Base-by-base conservation (phyloP, 2,329 filamentous ascomycete species). In the Fusarium nelsonii region DNA sequence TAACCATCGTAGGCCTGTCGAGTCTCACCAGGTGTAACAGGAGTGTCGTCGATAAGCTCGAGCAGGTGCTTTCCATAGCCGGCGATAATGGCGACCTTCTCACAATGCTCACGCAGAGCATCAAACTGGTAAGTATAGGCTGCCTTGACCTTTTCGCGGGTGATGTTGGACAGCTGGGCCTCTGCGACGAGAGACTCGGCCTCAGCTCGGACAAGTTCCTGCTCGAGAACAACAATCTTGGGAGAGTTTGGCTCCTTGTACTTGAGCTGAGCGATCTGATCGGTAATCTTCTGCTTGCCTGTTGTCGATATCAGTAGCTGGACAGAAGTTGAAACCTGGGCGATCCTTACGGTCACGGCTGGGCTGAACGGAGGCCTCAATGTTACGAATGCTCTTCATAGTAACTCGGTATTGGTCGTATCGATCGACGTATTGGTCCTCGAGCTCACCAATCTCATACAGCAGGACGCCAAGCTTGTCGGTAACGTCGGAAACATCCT, bases 221-320 rank as follows among this genome's bases (percentile, higher is more conserved):
- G 96, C 83, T 99, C 96, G 57, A 99, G 90, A 40, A 99, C 94
- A 60, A 97, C 94, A 74, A 99, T 97, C 84, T 94, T 96, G 69
- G 95, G 94, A 36, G 94, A 97, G 84, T 97, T 97, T 73, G 96
- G 96, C 82, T 99, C 96, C 85, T 99, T 99, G 89, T 98, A 99
- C 83, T 99, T 99, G 76, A 99, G 88, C 81, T 98, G 95, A 51
- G 96, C 95, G 75, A 99, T 99, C 79, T 98, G 93, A 79, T 99
- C 96, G 75, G 93, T 97, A 78, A 99, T 98, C 84, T 98, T 99
- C 81, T 98, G 95, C 85, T 99, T 99, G 81, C 93, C 93, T 97
- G 73, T 58, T 18, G 18, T 30, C 2, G 7, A 15, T 10, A 56
- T 73, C 26, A 72, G 62, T 49, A 46, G 11, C 3, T 15, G 9